phyloP scores from a whole-genome alignment of 1,139 yeast genomes.

The Yamadazyma atlantica region DNA sequence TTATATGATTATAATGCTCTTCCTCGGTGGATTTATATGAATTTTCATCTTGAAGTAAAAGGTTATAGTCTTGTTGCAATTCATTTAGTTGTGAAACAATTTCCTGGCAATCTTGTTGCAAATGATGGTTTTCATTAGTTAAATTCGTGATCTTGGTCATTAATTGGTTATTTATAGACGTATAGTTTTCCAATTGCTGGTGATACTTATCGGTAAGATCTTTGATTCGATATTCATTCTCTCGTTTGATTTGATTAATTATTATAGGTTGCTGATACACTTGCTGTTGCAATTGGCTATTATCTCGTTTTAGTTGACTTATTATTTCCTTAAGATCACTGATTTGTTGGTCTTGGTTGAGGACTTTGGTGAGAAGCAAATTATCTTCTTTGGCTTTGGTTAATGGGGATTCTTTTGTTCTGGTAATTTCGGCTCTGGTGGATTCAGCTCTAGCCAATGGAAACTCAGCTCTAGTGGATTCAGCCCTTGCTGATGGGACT shows the following conservation, averaged over 20 bases:
- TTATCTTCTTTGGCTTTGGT: constrained; percentile 1
- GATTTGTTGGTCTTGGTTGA: constrained; percentile 8
- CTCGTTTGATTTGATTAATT: constrained; percentile 2
- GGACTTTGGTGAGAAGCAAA: constrained; percentile 8
- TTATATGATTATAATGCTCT: background rate
- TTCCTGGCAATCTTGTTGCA: background rate
- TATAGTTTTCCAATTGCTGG: background rate
- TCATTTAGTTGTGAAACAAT: background rate
- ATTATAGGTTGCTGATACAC: constrained; percentile 8
- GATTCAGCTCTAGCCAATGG: too few species aligned
- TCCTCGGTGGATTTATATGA: background rate
- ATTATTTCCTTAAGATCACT: constrained; percentile 7
- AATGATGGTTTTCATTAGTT: constrained; percentile 1
- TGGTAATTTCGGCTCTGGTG: too few species aligned
- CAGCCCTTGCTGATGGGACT: too few species aligned
- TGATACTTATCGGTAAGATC: constrained; percentile 5
- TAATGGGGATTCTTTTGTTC: background rate
- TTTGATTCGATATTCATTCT: constrained; percentile 1
- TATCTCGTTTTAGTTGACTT: constrained; percentile 9
- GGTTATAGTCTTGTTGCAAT: background rate
- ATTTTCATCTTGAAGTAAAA: background rate
- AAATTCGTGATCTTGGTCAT: constrained; percentile 2
- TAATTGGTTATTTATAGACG: background rate
- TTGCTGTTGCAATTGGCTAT: constrained; percentile 10
- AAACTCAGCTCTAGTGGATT: too few species aligned